A percentile compares a stretch with the other conserved stretches of the same genome.
Conservation (phyloP, 2,329 filamentous ascomycete species). For the Mycogone perniciosa region DNA sequence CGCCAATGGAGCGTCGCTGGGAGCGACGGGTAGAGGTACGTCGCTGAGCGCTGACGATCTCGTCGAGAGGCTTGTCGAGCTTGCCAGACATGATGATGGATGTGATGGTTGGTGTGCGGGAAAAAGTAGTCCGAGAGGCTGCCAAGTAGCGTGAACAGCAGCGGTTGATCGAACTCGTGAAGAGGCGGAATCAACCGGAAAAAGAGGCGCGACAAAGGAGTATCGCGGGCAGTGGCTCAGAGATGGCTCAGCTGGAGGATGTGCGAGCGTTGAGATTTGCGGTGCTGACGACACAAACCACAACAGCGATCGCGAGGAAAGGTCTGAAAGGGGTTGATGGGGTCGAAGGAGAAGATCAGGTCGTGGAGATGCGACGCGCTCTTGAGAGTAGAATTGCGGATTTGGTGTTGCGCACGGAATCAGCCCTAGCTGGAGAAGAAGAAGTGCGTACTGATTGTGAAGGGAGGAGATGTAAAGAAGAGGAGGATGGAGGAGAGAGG, state of each 20-base stretch:
- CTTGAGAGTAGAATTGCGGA: not conserved
- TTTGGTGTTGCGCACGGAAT: not conserved
- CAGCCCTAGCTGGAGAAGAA: no score
- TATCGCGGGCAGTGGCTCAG: not conserved
- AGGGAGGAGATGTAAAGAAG: conserved; percentile 5
- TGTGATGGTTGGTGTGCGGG: conserved; percentile 5
- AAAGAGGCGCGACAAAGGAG: not conserved
- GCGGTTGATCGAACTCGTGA: conserved; percentile 6
- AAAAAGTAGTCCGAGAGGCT: not conserved
- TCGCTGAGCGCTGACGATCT: conserved; percentile 80
- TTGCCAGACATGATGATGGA: conserved; percentile 74
- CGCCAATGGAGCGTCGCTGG: conserved; percentile 42
- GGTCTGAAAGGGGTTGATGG: not conserved
- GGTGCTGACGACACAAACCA: conserved; percentile 1
- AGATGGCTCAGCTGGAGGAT: conserved; percentile 5
- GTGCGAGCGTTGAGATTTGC: conserved; percentile 2
- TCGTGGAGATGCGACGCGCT: not conserved
- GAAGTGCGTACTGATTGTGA: not conserved
- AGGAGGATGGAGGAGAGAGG: conserved; percentile 5
- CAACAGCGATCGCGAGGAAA: not conserved
- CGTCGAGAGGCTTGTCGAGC: conserved; percentile 93
- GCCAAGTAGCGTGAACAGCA: conserved; percentile 3
- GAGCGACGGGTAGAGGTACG: conserved; percentile 47
- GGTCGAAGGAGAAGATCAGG: not conserved
- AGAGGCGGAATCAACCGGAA: conserved; percentile 2